These are phyloP conservation scores for Arthroderma sp. DNA, from an alignment of 2,329 filamentous ascomycete species.

Conservation along the genomic window DNA sequence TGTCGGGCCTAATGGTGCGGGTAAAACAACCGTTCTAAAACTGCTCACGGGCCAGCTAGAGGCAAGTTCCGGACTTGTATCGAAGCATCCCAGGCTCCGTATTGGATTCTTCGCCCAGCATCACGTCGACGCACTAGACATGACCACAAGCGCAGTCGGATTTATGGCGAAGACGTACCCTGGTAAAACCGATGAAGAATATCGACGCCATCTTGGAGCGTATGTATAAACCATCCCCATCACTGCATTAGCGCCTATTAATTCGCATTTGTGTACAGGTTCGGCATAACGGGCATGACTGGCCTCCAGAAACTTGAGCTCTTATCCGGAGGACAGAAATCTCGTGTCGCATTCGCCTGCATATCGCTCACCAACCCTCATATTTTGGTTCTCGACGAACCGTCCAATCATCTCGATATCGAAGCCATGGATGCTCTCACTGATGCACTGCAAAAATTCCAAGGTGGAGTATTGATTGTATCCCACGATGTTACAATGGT, in stretches of 20 bases:
- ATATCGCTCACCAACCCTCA: conserved; percentile 86
- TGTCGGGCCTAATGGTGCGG: conserved; percentile 96
- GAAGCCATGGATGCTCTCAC: conserved; percentile 96
- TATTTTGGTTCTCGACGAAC: conserved; percentile 94
- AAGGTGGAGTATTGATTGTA: conserved; percentile 95
- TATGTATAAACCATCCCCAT: conserved; percentile 38
- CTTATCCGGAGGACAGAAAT: conserved; percentile 94
- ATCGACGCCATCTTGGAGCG: conserved; percentile 84
- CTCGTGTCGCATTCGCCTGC: conserved; percentile 95
- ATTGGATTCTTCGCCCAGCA: conserved; percentile 98
- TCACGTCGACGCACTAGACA: conserved; percentile 89
- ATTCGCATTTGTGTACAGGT: conserved; percentile 22
- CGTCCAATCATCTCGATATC: conserved; percentile 96
- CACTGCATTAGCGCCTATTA: conserved; percentile 27
- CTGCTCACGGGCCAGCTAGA: conserved; percentile 80
- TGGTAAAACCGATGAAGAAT: conserved; percentile 88
- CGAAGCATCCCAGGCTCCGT: conserved; percentile 73
- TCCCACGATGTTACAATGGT: conserved; percentile 99
- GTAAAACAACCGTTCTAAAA: conserved; percentile 97
- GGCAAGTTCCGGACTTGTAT: conserved; percentile 67
- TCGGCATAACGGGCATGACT: conserved; percentile 78
- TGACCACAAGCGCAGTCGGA: conserved; percentile 75
- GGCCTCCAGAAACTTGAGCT: conserved; percentile 92
- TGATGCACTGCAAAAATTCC: conserved; percentile 68
- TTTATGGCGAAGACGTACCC: conserved; percentile 94